Evolutionary conservation across 2,329 filamentous ascomycete genomes (phyloP).

Genomic region (Metarhizium guizhouense): DNA sequence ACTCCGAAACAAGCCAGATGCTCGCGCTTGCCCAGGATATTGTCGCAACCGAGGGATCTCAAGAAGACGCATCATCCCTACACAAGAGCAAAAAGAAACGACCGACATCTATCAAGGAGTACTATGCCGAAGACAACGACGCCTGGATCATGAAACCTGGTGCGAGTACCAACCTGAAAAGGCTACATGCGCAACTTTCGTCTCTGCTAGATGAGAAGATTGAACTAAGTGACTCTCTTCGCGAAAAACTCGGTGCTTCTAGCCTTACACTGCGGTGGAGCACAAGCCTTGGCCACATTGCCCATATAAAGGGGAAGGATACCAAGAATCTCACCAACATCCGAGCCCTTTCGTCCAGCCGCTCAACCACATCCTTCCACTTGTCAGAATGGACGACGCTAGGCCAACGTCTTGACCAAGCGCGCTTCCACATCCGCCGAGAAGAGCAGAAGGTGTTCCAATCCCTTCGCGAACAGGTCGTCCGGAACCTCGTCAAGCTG

Average conservation of each 20-base stretch:
- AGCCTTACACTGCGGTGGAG: constrained; percentile 78
- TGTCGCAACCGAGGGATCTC: constrained; percentile 54
- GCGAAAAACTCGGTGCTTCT: constrained; percentile 48
- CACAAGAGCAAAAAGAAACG: constrained; percentile 44
- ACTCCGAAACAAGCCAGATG: constrained; percentile 61
- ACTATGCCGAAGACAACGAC: constrained; percentile 51
- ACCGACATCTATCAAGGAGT: constrained; percentile 39
- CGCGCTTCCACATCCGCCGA: constrained; percentile 65
- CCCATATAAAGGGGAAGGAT: constrained; percentile 81
- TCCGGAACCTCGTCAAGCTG: constrained; percentile 74
- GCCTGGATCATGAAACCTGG: constrained; percentile 57
- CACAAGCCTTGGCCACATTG: constrained; percentile 79
- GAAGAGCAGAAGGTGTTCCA: constrained; percentile 81
- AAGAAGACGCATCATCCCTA: constrained; percentile 44
- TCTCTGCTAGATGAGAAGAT: constrained; percentile 51
- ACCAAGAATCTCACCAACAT: constrained; percentile 28
- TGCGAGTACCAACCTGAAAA: constrained; percentile 57
- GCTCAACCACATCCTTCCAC: constrained; percentile 78
- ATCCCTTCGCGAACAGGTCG: constrained; percentile 63
- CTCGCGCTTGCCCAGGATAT: constrained; percentile 66
- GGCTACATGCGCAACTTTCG: constrained; percentile 60
- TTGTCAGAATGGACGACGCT: constrained; percentile 75
- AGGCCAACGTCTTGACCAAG: constrained; percentile 70
- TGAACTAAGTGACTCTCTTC: constrained; percentile 51
- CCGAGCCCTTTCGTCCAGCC: constrained; percentile 61